Evolutionary conservation across 352 stramenopile genomes (phyloP), one percentile per base, ranked within the genome.

Genomic region (Pythium plurisporium): DNA sequence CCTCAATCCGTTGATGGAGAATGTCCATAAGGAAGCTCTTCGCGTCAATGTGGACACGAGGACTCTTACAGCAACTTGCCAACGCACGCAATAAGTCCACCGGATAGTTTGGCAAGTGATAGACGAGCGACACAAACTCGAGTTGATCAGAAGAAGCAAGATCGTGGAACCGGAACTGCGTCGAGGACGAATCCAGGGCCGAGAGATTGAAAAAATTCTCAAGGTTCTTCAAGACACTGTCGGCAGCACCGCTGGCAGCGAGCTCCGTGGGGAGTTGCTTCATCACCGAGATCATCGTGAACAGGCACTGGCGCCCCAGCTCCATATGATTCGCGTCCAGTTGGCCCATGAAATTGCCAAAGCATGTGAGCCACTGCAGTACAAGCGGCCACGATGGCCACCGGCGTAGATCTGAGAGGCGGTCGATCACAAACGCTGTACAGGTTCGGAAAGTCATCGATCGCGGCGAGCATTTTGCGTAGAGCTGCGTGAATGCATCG

Each of bases 21-120:
- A 94, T 89, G 42, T 94, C 84, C 38, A 94, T 76, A 19, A 91
- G 59, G 43, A 91, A 94, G 29, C 71, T 90, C 67, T 94, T 94
- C n/a, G 79, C 81, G 33, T 91, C 69, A 23, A 72, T 56, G 45
- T 77, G 58, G 10, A 94, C 77, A 17, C 64, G 48, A 15, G 62
- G 19, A 50, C 76, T 89, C 56, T 94, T 91, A 64, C 84, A 91
- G 62, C 81, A 91, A 29, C 74, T 83, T 20, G 84, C 70, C 23
- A 94, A 66, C 5, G 76, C 79, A 43, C 80, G 79, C n/a, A 94
- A 49, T 27, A 94, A 55, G 10, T 57, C 63, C 17, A 90, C 72
- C 5, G 84, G 79, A 53, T 90, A 91, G 23, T 46, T 59, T n/a
- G 84, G 81, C 14, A 91, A 40, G 38, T 94, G 84, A 45, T 89